Conservation (phyloP, 1,139 yeast genomes). For the Debaryomyces singareniensis region DNA sequence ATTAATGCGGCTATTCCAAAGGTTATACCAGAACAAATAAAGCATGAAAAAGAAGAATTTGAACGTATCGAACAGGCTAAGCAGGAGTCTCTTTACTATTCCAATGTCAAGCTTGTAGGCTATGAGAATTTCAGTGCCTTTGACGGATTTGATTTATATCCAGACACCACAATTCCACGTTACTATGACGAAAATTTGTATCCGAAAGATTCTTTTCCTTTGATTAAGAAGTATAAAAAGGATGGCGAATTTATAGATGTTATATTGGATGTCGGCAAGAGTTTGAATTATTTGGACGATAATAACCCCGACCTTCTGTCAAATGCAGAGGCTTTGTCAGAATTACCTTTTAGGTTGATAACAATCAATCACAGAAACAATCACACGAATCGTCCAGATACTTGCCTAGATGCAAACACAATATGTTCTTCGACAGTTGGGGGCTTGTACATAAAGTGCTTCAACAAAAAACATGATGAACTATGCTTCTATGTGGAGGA, state of each 20-base stretch:
- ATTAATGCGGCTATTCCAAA: conserved; percentile 49
- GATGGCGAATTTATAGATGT: conserved; percentile 49
- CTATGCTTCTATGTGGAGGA: conserved; percentile 47
- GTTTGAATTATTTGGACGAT: conserved; percentile 26
- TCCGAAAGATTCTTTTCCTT: conserved; percentile 45
- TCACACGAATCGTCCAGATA: conserved; percentile 62
- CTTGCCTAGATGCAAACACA: conserved; percentile 35
- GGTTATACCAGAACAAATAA: conserved; percentile 62
- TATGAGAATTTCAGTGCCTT: conserved; percentile 47
- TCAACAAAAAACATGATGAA: conserved; percentile 37
- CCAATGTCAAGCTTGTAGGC: conserved; percentile 53
- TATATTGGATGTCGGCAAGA: conserved; percentile 42
- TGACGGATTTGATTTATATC: conserved; percentile 74
- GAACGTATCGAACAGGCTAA: conserved; percentile 53
- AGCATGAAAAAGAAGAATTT: conserved; percentile 52
- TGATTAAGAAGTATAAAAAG: conserved; percentile 49
- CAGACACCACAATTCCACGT: conserved; percentile 43
- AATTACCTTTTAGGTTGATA: conserved; percentile 51
- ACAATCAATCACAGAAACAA: conserved; percentile 65
- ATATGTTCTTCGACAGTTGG: conserved; percentile 20
- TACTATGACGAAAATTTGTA: conserved; percentile 44
- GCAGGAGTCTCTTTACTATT: conserved; percentile 76
- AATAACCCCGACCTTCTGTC: too few relatives aligned
- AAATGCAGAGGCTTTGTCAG: too few relatives aligned
- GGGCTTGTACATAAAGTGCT: conserved; percentile 36